A percentile compares a stretch with the other conserved stretches of the same genome.
Conservation (phyloP, 352 stramenopile genomes). For the Phytophthora cactorum region DNA sequence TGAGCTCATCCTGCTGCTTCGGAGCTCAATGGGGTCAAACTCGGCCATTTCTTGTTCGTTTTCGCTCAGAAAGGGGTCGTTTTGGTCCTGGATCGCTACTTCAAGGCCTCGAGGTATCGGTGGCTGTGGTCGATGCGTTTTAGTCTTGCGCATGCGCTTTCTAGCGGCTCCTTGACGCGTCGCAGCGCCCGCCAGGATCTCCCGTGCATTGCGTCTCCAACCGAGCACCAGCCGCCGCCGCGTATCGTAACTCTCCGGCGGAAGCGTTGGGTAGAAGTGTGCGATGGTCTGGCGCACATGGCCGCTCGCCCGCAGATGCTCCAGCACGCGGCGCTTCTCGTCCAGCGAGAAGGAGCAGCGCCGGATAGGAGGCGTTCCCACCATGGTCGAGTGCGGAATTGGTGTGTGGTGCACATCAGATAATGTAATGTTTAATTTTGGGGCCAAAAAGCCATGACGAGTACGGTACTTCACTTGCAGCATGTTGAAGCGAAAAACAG, state of each 20-base stretch:
- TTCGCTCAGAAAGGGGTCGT: constrained; percentile 10
- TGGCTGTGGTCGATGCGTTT: constrained; percentile 5
- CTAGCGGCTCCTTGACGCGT: constrained; percentile 22
- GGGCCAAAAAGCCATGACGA: too few relatives aligned
- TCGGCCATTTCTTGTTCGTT: constrained; percentile 15
- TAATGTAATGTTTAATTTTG: neutral
- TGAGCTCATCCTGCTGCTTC: constrained; percentile 3
- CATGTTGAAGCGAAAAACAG: constrained; percentile 7
- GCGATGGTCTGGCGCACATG: constrained; percentile 27
- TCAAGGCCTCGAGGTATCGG: constrained; percentile 16
- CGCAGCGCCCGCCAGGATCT: constrained; percentile 22
- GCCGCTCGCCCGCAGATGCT: constrained; percentile 20
- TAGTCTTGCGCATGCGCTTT: constrained; percentile 18
- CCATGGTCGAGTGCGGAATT: constrained; percentile 14
- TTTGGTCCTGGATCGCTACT: constrained; percentile 7
- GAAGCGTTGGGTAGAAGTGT: constrained; percentile 28
- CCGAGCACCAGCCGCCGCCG: constrained; percentile 23
- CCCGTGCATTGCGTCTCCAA: constrained; percentile 20
- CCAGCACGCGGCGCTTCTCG: constrained; percentile 37
- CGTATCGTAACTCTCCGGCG: constrained; percentile 25
- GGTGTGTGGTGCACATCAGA: constrained; percentile 8
- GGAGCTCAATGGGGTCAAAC: constrained; percentile 14
- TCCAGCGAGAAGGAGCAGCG: constrained; percentile 29
- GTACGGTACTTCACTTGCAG: too few relatives aligned
- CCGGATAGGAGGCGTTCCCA: neutral